These are phyloP conservation scores for Diaporthe ampelina DNA, from an alignment of 2,329 filamentous ascomycete species.

Conservation along the genomic window DNA sequence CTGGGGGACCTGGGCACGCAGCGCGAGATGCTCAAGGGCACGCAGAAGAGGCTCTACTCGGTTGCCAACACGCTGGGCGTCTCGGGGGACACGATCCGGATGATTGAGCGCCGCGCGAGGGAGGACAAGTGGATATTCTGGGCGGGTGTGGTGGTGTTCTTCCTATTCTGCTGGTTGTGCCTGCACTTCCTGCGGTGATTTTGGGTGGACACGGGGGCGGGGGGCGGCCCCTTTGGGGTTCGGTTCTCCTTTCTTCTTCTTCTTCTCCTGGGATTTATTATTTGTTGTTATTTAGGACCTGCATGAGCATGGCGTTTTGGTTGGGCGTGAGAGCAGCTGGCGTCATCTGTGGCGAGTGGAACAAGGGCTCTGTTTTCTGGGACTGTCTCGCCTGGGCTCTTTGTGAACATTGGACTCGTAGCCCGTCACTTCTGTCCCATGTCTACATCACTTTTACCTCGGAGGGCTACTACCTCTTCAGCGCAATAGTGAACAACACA, in stretches of 20 bases:
- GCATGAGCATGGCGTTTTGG: conserved; percentile 42
- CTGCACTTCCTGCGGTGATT: conserved; percentile 84
- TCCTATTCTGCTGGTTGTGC: conserved; percentile 92
- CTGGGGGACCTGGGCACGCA: conserved; percentile 90
- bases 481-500: conserved; percentile 82
- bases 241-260: background rate
- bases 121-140: conserved; percentile 99
- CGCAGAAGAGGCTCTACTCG: conserved; percentile 90
- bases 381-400: background rate
- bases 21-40: conserved; percentile 94
- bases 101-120: conserved; percentile 91
- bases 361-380: background rate
- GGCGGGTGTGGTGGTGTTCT: conserved; percentile 87
- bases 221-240: too few relatives aligned
- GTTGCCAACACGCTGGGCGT: conserved; percentile 95
- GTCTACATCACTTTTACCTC: background rate
- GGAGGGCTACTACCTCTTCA: conserved; percentile 53
- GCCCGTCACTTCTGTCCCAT: background rate
- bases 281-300: background rate
- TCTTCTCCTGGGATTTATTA: too few relatives aligned
- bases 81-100: conserved; percentile 95
- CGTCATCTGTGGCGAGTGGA: background rate
- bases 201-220: background rate
- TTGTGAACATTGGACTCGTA: background rate
- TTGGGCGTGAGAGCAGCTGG: background rate